Evolutionary conservation across 192 early-diverging fungal genomes (phyloP).

Genomic region (Entomortierella lignicola): DNA sequence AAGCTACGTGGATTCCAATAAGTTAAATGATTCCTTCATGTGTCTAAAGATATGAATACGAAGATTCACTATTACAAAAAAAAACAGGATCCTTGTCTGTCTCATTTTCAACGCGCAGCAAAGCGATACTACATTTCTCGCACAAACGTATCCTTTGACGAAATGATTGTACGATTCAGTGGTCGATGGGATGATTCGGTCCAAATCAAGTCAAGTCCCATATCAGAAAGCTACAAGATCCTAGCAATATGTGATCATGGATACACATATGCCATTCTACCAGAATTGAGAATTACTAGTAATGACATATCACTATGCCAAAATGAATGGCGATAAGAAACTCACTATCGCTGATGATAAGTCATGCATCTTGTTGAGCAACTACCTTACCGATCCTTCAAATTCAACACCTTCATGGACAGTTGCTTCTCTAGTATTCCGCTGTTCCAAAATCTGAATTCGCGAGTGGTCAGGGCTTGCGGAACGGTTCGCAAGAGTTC

Average conservation of each 20-base stretch:
- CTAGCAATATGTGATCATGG: slow-evolving; percentile 34
- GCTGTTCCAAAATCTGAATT: slow-evolving; percentile 27
- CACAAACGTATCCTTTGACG: slow-evolving; percentile 27
- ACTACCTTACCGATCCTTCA: slow-evolving; percentile 2
- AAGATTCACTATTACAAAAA: no score
- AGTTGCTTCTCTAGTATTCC: slow-evolving; percentile 44
- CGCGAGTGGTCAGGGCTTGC: slow-evolving; percentile 28
- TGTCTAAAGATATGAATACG: no score
- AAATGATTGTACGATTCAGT: slow-evolving; percentile 47
- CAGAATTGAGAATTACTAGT: no score
- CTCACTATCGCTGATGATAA: slow-evolving; percentile 1
- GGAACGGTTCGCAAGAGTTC: slow-evolving; percentile 21
- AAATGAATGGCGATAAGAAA: not conserved
- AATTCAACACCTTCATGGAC: slow-evolving; percentile 49
- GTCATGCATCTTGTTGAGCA: slow-evolving; percentile 28
- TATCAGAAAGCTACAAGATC: slow-evolving; percentile 47
- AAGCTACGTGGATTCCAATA: no score
- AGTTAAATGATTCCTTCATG: no score
- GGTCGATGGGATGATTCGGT: slow-evolving; percentile 29
- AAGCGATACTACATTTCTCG: slow-evolving; percentile 29
- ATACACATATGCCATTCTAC: slow-evolving; percentile 42
- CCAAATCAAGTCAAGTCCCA: slow-evolving; percentile 38
- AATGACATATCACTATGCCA: slow-evolving; percentile 14
- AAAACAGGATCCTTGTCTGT: no score
- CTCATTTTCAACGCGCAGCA: no score